Percentiles rank a stretch among this genome's conserved stretches.
Conservation (phyloP, 371 early-diverging fungal species). For the Mucor mucedo region DNA sequence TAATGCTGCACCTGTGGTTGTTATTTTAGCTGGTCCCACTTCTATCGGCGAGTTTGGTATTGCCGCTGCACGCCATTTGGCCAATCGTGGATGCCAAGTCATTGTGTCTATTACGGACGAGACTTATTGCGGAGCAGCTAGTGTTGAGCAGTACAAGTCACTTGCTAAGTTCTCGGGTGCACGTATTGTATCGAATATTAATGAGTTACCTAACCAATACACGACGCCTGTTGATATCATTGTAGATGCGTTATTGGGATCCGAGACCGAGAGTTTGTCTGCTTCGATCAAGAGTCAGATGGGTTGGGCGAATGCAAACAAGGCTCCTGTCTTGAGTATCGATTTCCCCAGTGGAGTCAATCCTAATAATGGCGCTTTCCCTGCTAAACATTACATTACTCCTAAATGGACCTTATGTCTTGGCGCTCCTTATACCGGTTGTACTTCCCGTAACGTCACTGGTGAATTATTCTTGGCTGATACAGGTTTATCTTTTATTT, state of each 20-base stretch:
- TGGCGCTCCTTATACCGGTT: constrained; percentile 75
- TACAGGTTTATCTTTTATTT: constrained; percentile 69
- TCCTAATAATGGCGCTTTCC: constrained; percentile 50
- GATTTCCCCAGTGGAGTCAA: constrained; percentile 80
- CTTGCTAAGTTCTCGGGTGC: constrained; percentile 43
- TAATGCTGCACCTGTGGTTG: constrained; percentile 73
- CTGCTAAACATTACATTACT: constrained; percentile 39
- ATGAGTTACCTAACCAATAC: constrained; percentile 56
- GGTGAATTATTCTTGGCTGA: constrained; percentile 84
- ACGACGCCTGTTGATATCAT: constrained; percentile 78
- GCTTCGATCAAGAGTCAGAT: constrained; percentile 46
- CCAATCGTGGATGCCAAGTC: constrained; percentile 78
- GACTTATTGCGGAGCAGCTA: constrained; percentile 12
- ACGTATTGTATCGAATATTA: constrained; percentile 28
- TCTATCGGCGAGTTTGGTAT: constrained; percentile 77
- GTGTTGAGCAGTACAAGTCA: constrained; percentile 28
- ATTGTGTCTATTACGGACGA: constrained; percentile 55
- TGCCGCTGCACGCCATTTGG: constrained; percentile 78
- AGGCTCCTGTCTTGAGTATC: constrained; percentile 72
- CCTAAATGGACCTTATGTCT: constrained; percentile 82
- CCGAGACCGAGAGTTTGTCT: constrained; percentile 18
- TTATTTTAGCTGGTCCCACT: constrained; percentile 79
- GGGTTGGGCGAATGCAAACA: constrained; percentile 77
- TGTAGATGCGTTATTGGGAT: constrained; percentile 77
- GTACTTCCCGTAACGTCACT: constrained; percentile 57